Conservation (phyloP, 345 rosid genomes). For the Pistacia atlantica region DNA sequence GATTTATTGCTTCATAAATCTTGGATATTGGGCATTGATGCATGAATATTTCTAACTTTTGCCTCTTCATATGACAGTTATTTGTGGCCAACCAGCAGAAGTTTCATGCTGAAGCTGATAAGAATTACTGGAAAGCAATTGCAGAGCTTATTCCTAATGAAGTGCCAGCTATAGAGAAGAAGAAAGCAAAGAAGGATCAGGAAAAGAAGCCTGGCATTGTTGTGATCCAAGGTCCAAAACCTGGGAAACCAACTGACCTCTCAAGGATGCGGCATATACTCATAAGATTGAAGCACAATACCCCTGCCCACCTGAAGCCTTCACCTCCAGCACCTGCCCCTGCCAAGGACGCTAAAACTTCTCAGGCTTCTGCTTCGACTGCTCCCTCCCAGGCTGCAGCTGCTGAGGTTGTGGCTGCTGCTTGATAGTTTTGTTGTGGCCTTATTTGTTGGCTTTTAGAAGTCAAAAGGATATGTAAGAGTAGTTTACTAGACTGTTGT, state of each 20-base stretch:
- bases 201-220: constrained; percentile 58
- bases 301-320: constrained; percentile 68
- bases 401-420: constrained; percentile 51
- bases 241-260: constrained; percentile 77
- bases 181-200: constrained; percentile 68
- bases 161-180: constrained; percentile 64
- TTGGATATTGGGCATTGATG: neutral
- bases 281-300: constrained; percentile 62
- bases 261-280: constrained; percentile 77
- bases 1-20: neutral
- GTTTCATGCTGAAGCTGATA: constrained; percentile 66
- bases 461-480: neutral
- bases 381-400: constrained; percentile 25
- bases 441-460: constrained; percentile 15
- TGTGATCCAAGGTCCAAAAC: constrained; percentile 77
- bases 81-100: constrained; percentile 52
- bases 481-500: neutral
- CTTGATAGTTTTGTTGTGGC: constrained; percentile 30
- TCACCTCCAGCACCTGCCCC: constrained; percentile 41
- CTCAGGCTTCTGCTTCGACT: constrained; percentile 18
- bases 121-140: constrained; percentile 81
- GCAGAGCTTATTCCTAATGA: constrained; percentile 82
- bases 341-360: constrained; percentile 32
- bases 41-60: constrained; percentile 2
- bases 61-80: constrained; percentile 36